Base-by-base conservation (phyloP, 2,329 filamentous ascomycete species). In the Claviceps cyperi region DNA sequence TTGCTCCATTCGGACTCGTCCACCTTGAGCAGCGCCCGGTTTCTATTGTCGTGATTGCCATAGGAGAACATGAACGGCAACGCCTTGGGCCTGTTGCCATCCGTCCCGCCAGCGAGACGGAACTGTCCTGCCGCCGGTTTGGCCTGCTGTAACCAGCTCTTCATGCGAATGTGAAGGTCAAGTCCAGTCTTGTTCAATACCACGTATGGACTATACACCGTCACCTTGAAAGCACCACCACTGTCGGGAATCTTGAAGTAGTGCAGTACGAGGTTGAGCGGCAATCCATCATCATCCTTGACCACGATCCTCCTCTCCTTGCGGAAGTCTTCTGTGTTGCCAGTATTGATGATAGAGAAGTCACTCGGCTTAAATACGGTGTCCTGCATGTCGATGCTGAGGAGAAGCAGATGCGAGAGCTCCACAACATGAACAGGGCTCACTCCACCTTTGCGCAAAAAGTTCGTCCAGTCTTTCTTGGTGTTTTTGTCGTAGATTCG, bases 401-500 rank as follows among this genome's bases (percentile, higher is more conserved):
- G 77, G 32, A 98, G 74, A 3, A 98, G 75, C 8, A 98, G 74
- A 66, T 97, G 94, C 0, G 91, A 96, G 19, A 98, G 74, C 66
- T 98, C 91, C 17, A 97, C 91, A 9, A 97, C 90, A 63, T 98
- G 92, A 0, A 98, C 90, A 0, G 94, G 94, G 63, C 92, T 98
- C 51, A 97, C 84, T 14, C 94, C 94, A 24, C 94, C 92, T 66
- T 96, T 97, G 51, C 92, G 81, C 45, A 98, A 71, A 69, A 98
- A 98, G 64, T 98, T 98, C 4, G 88, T 94, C 92, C 92, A 98
- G 64, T 98, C 92, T 64, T 94, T 95, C 73, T 91, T 94, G 0
- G 90, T 96, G 64, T 95, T 94, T 70, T 94, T 96, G 71, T 98
- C 92, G 62, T 97, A 98, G 50, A 98, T 97, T 50, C 91, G 82